Evolutionary conservation across 176 grass and related monocot genomes (phyloP).

Genomic region (Ananas comosus): DNA sequence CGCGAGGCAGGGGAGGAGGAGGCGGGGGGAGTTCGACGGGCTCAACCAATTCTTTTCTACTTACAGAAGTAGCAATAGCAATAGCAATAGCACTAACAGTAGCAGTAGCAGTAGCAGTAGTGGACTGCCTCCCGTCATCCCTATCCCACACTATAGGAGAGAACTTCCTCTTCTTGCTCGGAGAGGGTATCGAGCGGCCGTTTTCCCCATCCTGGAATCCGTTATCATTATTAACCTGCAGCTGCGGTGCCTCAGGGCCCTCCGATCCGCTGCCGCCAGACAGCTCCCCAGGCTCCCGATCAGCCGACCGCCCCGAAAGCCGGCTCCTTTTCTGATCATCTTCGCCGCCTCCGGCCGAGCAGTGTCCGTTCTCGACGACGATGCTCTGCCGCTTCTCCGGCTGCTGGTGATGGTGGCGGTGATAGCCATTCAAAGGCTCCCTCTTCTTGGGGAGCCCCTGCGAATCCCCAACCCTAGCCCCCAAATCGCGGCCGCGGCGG

Average conservation of each 20-base stretch:
- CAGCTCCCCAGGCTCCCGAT: conserved; percentile 60
- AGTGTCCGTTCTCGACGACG: neutral
- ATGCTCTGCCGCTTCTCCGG: too few relatives aligned
- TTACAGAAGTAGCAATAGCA: neutral
- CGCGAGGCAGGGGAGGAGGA: conserved; percentile 35
- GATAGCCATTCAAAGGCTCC: neutral
- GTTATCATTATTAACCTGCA: neutral
- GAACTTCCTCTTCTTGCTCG: conserved; percentile 59
- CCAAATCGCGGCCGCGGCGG: neutral
- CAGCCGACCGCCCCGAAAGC: conserved; percentile 17
- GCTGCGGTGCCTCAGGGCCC: conserved; percentile 17
- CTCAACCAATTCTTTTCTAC: conserved; percentile 8
- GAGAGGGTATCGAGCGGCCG: neutral
- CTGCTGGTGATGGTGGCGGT: neutral
- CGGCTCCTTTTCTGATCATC: conserved; percentile 13
- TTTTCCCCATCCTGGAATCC: neutral
- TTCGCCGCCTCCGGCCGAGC: neutral
- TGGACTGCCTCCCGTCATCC: conserved; percentile 21
- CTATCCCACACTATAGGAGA: conserved; percentile 41
- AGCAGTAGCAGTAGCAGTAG: too few relatives aligned
- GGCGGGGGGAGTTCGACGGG: conserved; percentile 32
- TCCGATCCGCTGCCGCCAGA: conserved; percentile 48
- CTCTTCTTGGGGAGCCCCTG: neutral
- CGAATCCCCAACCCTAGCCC: neutral
- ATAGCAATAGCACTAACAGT: too few relatives aligned